These are phyloP conservation scores for Yueomyces sp. DNA, from an alignment of 805 yeast genomes.

Conservation along the genomic window DNA sequence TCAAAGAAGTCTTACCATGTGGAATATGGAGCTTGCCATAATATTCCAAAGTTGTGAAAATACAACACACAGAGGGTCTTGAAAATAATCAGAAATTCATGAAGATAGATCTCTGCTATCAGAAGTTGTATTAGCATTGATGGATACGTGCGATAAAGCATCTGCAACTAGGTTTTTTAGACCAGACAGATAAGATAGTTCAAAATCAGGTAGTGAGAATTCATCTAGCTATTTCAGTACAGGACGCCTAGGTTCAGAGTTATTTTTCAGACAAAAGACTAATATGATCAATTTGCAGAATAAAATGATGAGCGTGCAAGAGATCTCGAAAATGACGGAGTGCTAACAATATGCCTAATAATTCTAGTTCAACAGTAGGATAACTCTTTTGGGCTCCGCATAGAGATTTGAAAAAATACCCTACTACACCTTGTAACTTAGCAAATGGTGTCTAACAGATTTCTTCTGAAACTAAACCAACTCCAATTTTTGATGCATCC, in stretches of 20 bases:
- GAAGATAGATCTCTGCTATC: no score
- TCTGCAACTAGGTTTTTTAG: conserved; percentile 6
- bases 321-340: conserved; percentile 1
- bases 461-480: conserved; percentile 6
- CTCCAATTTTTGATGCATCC: conserved; percentile 2
- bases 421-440: conserved; percentile 3
- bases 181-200: conserved; percentile 5
- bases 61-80: no score
- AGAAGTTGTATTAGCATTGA: no score
- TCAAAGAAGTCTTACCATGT: no score
- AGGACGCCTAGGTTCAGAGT: conserved; percentile 4
- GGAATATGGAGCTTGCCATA: no score
- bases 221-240: conserved; percentile 4
- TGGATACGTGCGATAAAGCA: neutral
- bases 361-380: conserved; percentile 3
- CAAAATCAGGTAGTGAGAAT: conserved; percentile 4
- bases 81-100: no score
- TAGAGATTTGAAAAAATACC: conserved; percentile 4
- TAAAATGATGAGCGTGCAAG: conserved; percentile 2
- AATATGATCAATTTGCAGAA: conserved; percentile 2
- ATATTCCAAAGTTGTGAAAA: no score
- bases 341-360: conserved; percentile 1
- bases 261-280: conserved; percentile 1
- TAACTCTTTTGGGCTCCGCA: conserved; percentile 2
- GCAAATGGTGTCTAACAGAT: neutral